Percentiles rank a stretch among this genome's conserved stretches.
Conservation (phyloP, 1,284 basidiomycete genomes). For the Volvariella surrecta region DNA sequence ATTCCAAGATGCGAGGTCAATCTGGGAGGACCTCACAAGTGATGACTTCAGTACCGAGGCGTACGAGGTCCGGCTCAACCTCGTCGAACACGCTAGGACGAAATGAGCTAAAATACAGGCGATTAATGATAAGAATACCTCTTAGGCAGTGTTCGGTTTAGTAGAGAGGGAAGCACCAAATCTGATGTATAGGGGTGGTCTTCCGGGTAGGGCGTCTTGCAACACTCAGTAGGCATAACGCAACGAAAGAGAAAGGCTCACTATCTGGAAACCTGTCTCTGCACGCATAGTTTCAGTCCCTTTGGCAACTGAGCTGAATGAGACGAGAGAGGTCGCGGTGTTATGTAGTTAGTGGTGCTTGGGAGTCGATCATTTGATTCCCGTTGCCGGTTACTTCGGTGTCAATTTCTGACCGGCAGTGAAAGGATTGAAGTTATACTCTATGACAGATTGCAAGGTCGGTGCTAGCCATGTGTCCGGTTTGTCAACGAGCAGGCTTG, state of each 20-base stretch:
- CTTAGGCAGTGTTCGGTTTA: constrained; percentile 45
- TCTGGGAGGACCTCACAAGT: constrained; percentile 29
- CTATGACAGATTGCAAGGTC: background rate
- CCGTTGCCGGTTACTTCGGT: too few relatives aligned
- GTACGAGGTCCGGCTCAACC: constrained; percentile 44
- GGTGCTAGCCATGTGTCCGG: too few relatives aligned
- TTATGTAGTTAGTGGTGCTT: too few relatives aligned
- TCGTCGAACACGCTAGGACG: constrained; percentile 28
- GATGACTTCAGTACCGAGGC: constrained; percentile 45
- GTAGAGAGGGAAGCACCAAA: constrained; percentile 44
- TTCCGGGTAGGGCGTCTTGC: constrained; percentile 32
- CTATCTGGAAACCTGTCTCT: constrained; percentile 60
- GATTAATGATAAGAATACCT: constrained; percentile 19
- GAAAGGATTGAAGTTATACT: background rate
- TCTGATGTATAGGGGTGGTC: constrained; percentile 55
- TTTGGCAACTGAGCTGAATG: too few relatives aligned
- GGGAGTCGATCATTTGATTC: too few relatives aligned
- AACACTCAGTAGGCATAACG: background rate
- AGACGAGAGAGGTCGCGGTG: too few relatives aligned
- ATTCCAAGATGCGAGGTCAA: background rate
- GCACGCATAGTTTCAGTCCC: constrained; percentile 37
- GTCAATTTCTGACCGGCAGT: too few relatives aligned
- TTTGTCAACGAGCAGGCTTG: too few relatives aligned
- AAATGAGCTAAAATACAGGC: background rate
- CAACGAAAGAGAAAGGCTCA: constrained; percentile 16